Evolutionary conservation across 179 eudicot species (phyloP).

Genomic region (Kewa caespitosa): DNA sequence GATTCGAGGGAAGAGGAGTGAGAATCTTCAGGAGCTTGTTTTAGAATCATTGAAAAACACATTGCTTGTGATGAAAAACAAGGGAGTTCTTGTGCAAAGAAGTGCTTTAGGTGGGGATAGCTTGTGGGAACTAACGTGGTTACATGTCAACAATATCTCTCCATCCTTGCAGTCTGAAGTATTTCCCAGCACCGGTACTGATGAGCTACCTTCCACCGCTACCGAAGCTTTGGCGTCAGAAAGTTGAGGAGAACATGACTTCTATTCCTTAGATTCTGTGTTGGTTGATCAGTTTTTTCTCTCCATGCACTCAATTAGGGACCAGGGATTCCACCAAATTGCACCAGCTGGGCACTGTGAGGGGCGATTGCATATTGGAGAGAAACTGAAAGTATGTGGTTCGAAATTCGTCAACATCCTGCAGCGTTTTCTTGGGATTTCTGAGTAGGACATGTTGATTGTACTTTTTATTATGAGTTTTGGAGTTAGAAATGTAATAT

Average conservation of each 20-base stretch:
- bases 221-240: constrained; percentile 27
- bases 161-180: constrained; percentile 65
- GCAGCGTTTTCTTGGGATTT: constrained; percentile 11
- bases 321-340: not conserved
- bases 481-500: too few relatives aligned
- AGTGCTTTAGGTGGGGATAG: constrained; percentile 64
- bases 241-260: constrained; percentile 23
- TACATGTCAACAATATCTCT: constrained; percentile 60
- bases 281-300: not conserved
- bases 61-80: constrained; percentile 52
- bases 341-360: not conserved
- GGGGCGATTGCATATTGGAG: not conserved
- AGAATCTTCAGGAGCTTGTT: constrained; percentile 66
- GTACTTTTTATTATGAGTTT: too few relatives aligned
- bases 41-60: constrained; percentile 57
- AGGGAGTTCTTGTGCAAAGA: constrained; percentile 52
- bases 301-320: not conserved
- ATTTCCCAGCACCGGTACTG: constrained; percentile 41
- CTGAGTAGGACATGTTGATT: constrained; percentile 19
- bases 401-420: constrained; percentile 7
- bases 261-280: not conserved
- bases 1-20: constrained; percentile 55
- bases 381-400: not conserved
- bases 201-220: constrained; percentile 18
- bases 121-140: constrained; percentile 81